Conservation (phyloP, 805 yeast species). For the Lipomyces kockii region DNA sequence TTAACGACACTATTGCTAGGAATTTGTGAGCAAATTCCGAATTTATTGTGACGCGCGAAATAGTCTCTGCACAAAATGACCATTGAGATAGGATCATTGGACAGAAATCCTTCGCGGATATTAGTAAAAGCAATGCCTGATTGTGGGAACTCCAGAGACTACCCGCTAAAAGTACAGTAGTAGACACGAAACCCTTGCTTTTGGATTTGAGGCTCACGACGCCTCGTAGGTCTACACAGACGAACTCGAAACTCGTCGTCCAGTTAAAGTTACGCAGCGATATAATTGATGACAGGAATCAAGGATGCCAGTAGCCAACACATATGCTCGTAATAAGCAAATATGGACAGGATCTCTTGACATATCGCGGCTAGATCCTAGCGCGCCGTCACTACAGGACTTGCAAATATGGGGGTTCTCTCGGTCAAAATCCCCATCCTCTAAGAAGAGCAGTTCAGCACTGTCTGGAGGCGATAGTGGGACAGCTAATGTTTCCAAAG, state of each 20-base stretch:
- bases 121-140: too few species aligned
- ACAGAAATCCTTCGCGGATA: too few species aligned
- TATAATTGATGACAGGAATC: not conserved
- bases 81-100: too few species aligned
- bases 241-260: not conserved
- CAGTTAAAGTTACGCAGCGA: not conserved
- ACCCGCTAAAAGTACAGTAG: too few species aligned
- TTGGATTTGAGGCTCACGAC: too few species aligned
- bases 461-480: not conserved
- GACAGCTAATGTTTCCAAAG: not conserved
- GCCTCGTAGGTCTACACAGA: too few species aligned
- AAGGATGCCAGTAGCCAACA: not conserved
- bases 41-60: too few species aligned
- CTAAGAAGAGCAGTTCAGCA: not conserved
- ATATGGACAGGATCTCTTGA: conserved; percentile 6
- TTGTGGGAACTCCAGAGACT: too few species aligned
- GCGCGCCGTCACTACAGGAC: not conserved
- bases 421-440: not conserved
- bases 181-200: too few species aligned
- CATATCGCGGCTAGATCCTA: not conserved
- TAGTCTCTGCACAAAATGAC: too few species aligned
- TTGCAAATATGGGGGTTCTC: not conserved
- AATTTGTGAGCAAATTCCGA: too few species aligned
- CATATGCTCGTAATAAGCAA: not conserved
- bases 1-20: too few species aligned